Base-by-base conservation (phyloP, 306 rosid genomes). In the Parietaria judaica region DNA sequence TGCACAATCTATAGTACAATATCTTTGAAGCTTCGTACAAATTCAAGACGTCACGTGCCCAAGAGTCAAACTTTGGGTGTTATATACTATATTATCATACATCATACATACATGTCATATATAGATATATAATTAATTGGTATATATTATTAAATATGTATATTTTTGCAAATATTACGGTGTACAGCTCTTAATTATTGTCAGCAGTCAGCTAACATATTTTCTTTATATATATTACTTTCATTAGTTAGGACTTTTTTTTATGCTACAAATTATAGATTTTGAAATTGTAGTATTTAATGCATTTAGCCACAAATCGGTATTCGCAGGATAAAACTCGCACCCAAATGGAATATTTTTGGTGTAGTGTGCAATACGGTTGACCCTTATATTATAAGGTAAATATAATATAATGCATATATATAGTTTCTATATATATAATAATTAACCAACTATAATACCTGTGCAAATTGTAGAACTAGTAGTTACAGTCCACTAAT, bases 141-240 rank as follows among this genome's bases (percentile, higher is more conserved):
- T 4, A n/a, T 67, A 36, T 5, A 11, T 23, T 51, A 8, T 11
- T 31, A 5, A 35, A 10, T 14, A 0, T 23, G 16, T 46, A 10
- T 46, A 12, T 23, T 8, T 9, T 14, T 60, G 16, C 37, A 54
- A 41, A 68, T 72, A 54, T 63, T 14, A 74, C 63, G 70, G 67
- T 66, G 56, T 14, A 45, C 13, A 64, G 56, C 5, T 13, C 65
- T 54, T 61, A 60, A 52, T 39, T 31, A 12, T 43, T 63, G 66
- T 78, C 78, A 49, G 78, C 82, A 70, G 76, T 80, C 79, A 74
- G 75, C 31, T 23, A 23, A 23, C 55, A 74, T 70, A 73, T 78
- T 70, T 59, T 38, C 58, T n/a, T n/a, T 71, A 3, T 57, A 61
- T 70, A 50, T 63, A 65, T 66, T 70, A 14, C n/a, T 47, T 62